Conservation (phyloP, 345 rosid species). For the Pseudoturritis turrita region DNA sequence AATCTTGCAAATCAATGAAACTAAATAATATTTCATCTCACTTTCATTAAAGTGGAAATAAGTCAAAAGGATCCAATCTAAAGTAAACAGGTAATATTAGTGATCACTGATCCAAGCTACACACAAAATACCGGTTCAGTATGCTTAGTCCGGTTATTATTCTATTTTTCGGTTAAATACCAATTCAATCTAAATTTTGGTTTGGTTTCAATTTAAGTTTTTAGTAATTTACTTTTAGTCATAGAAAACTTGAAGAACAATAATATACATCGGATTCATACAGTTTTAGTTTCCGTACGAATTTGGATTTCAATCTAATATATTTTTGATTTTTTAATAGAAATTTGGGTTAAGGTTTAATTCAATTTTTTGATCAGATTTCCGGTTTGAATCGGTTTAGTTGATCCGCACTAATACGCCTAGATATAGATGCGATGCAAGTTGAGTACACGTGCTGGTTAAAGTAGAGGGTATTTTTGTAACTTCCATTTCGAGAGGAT, state of each 20-base stretch:
- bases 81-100: too few species aligned
- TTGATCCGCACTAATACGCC: not conserved
- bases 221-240: too few species aligned
- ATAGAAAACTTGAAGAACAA: too few species aligned
- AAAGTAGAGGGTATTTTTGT: constrained; percentile 3
- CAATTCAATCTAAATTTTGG: not conserved
- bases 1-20: not conserved
- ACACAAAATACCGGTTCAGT: not conserved
- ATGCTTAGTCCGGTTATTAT: not conserved
- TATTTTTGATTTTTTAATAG: too few species aligned
- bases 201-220: not conserved
- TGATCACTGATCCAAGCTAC: too few species aligned
- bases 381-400: not conserved
- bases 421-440: not conserved
- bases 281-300: not conserved
- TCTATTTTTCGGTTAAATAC: not conserved
- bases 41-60: not conserved
- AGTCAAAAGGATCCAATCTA: not conserved
- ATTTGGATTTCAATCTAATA: not conserved
- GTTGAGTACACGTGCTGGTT: constrained; percentile 13
- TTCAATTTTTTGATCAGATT: too few species aligned
- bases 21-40: not conserved
- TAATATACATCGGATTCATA: not conserved
- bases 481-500: not conserved
- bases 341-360: not conserved